Evolutionary conservation across 1,284 basidiomycete genomes (phyloP), one percentile per base, ranked within the genome.

Genomic region (Schizophyllum commune): DNA sequence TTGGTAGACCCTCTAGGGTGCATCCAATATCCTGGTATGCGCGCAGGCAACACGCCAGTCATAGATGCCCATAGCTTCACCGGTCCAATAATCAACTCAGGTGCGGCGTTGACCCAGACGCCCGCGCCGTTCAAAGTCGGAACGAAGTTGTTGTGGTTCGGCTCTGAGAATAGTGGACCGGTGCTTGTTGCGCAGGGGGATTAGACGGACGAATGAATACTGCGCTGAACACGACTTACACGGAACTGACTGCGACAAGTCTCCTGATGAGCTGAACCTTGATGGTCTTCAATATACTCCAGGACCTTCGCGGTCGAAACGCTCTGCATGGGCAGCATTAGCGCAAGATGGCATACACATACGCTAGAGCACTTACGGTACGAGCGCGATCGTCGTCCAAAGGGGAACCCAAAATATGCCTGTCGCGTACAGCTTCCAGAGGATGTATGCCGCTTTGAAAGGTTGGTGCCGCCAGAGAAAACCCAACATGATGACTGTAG

Each of bases 11-110:
- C 78, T 27, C 72, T 69, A 66, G 77, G 78, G 68, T 79, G 76
- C 39, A 77, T 71, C 83, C 84, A 85, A 66, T 85, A 86, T 3
- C 82, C 83, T 5, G 84, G 80, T 47, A 86, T 75, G 21, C 73
- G 74, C 34, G 74, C 68, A 0, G 79, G 71, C 3, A 69, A 59
- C n/a, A 84, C 79, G 5, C 72, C 68, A 6, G 79, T 74, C n/a
- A 71, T 67, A 11, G 70, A 67, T 7, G 79, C 77, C 74, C 73
- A 82, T 22, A 68, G 66, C 61, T 78, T 70, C 55, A 86, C 69
- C 51, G 82, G 76, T 4, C 79, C 83, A 0, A 69, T 73, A 51
- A 87, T 67, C n/a, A 83, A 70, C 3, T 78, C 67, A 8, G 39
- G 39, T 2, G 79, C 75, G 2, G 77, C 74, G 4, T 78, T 73